These are phyloP conservation scores for Zygnema cylindricum DNA, from an alignment of 139 green algal species.

Conservation along the genomic window DNA sequence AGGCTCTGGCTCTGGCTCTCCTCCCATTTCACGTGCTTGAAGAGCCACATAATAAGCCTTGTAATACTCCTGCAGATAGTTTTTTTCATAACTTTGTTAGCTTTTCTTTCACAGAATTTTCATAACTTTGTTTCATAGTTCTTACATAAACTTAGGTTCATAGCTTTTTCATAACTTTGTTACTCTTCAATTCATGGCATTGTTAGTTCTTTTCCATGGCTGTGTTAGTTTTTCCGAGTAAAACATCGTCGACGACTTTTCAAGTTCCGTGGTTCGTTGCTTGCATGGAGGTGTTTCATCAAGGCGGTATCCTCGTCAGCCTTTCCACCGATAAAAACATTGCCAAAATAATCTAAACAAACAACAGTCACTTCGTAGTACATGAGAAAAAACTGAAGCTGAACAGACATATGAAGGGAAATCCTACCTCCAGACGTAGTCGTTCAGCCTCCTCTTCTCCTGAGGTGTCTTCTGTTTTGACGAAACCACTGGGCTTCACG, in stretches of 20 bases:
- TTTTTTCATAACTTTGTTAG: background rate
- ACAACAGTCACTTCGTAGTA: too few species aligned
- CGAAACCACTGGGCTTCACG: background rate
- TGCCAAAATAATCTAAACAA: too few species aligned
- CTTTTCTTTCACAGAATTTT: background rate
- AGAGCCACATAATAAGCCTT: conserved; percentile 56
- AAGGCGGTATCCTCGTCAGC: too few species aligned
- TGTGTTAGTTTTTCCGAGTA: too few species aligned
- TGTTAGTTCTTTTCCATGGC: too few species aligned
- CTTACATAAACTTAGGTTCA: background rate
- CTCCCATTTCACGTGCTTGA: background rate
- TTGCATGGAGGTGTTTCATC: too few species aligned
- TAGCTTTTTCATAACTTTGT: background rate
- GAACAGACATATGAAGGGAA: background rate
- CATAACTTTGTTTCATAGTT: background rate
- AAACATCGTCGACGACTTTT: too few species aligned
- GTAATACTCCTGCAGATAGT: conserved; percentile 39
- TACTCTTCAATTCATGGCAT: too few species aligned
- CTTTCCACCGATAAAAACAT: too few species aligned
- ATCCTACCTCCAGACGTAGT: conserved; percentile 42
- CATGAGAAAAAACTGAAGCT: too few species aligned
- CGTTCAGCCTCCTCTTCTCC: conserved; percentile 21
- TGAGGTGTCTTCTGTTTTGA: conserved; percentile 22
- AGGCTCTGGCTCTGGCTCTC: conserved; percentile 2
- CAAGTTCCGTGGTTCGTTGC: too few species aligned